Percentiles rank a stretch among this genome's conserved stretches.
Conservation (phyloP, 2,329 filamentous ascomycete species). For the Neofusicoccum sp. region DNA sequence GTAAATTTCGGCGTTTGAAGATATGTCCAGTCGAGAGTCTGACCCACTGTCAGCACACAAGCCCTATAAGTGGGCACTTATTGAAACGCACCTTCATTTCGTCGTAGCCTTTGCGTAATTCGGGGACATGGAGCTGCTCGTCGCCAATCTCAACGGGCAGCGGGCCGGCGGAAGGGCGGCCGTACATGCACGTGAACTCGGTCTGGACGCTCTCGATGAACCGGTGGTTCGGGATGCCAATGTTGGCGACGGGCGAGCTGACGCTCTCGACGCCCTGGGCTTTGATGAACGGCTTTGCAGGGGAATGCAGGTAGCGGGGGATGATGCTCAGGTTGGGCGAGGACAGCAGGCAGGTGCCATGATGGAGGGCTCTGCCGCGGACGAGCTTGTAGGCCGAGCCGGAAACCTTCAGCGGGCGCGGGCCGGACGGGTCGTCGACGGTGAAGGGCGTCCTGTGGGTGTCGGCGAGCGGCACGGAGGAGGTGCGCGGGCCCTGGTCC, state of each 20-base stretch:
- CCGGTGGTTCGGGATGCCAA: constrained; percentile 55
- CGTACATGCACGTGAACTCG: constrained; percentile 67
- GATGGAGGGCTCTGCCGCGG: constrained; percentile 75
- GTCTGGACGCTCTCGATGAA: constrained; percentile 49
- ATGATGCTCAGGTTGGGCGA: constrained; percentile 73
- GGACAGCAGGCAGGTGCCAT: constrained; percentile 82
- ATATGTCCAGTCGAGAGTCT: constrained; percentile 74
- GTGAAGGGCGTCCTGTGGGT: constrained; percentile 47
- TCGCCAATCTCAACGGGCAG: constrained; percentile 53
- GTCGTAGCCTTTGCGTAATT: constrained; percentile 60
- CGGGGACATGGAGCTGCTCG: constrained; percentile 48
- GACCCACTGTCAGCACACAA: constrained; percentile 2
- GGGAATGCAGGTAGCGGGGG: constrained; percentile 70
- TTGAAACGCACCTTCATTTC: constrained; percentile 47
- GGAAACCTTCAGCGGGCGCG: constrained; percentile 68
- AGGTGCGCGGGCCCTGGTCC: constrained; percentile 38
- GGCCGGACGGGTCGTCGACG: constrained; percentile 28
- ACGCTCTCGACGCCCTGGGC: constrained; percentile 90
- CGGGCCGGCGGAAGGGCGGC: constrained; percentile 36
- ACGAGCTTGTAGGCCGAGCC: constrained; percentile 96
- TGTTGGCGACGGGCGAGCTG: constrained; percentile 77
- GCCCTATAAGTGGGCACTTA: neutral
- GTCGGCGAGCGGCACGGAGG: constrained; percentile 34
- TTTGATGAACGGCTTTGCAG: constrained; percentile 71
- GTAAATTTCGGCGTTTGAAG: constrained; percentile 82